Base-by-base conservation (phyloP, 345 rosid species). In the Camelina neglecta region DNA sequence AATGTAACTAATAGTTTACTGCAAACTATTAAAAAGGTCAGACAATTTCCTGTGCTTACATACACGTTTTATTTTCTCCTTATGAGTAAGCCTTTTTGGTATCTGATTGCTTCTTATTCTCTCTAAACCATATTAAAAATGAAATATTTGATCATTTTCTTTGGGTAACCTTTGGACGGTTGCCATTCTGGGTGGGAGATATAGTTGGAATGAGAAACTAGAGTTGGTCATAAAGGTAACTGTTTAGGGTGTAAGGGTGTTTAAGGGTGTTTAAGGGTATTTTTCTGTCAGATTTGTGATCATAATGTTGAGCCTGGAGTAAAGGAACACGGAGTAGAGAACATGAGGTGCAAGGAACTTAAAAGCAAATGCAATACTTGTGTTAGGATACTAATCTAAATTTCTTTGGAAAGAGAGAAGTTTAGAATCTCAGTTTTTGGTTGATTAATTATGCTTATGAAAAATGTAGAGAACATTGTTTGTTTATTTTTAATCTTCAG, bases 1-100 rank as follows among this genome's bases (percentile, higher is more conserved):
- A 54, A 54, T 62, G 65, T 44, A 42, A 42, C 54, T 65, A 58
- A 51, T 60, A 79, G 74, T 81, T 74, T 84, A 68, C 69, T 88
- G 83, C 82, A 85, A 77, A 67, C 71, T 57, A 83, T 95, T 59
- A 92, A 86, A 84, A 85, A 90, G 97, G 97, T 94, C 66, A 72
- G 78, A 71, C 51, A 41, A 44, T 12, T 67, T 66, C 7, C 51
- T 57, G 47, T 58, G 48, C 36, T 44, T 65, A 18, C 18, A 23
- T 57, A 35, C 18, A 5, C 7, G 10, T 20, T 69, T 61, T 48
- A 18, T 48, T 59, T 48, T 11, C 58, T 15, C 33, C 12, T 50
- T 67, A 16, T 42, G 55, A 26, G 23, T 63, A 39, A 20, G 55
- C 44, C 45, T 21, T 47, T 65, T 60, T 42, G 62, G 48, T 53